Evolutionary conservation across 257 asterid species (phyloP), one percentile per base, ranked within the genome.

Genomic region (Agastache rugosa): DNA sequence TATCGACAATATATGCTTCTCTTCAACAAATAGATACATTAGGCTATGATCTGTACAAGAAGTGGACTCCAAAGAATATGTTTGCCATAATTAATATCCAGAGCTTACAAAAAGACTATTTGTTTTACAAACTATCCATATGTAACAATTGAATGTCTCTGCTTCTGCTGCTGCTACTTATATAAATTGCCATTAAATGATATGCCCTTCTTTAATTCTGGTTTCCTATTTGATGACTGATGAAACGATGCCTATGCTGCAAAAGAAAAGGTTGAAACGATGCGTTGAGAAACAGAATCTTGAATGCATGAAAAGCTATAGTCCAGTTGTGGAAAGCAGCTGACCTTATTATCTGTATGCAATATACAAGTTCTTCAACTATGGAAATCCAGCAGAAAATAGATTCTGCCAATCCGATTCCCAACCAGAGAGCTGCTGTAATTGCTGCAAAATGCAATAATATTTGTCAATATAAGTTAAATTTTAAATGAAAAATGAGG

Each of bases 351-450:
- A 31, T 31, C 37, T 31, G 8, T 31, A 31, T 7, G 37, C 37
- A 31, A 5, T 41, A 58, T 50, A 61, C 35, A 65, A 37, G 20
- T 44, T 64, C 27, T 67, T 61, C 54, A 59, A 62, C 83, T 75
- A 86, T 29, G 87, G 90, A 77, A 83, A 85, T 16, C 85, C 84
- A 15, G 73, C 68, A 63, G 68, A 71, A 84, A 80, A 85, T 60
- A 67, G 81, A 63, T 55, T 81, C 34, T 83, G 88, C 85, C 86
- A 82, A 50, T 91, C 97, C 8, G 76, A 74, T 35, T 86, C 96
- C 87, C 87, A 86, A 25, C 77, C 75, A n/a, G 90, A 67, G 53
- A 84, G 63, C 73, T 83, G 89, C 53, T 84, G 93, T 47, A 83
- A 67, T 84, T 84, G 87, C 91, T 87, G 87, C 84, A 85, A 66